Evolutionary conservation across 805 yeast genomes (phyloP), one percentile per base, ranked within the genome.

Genomic region (Saturnispora besseyi): DNA sequence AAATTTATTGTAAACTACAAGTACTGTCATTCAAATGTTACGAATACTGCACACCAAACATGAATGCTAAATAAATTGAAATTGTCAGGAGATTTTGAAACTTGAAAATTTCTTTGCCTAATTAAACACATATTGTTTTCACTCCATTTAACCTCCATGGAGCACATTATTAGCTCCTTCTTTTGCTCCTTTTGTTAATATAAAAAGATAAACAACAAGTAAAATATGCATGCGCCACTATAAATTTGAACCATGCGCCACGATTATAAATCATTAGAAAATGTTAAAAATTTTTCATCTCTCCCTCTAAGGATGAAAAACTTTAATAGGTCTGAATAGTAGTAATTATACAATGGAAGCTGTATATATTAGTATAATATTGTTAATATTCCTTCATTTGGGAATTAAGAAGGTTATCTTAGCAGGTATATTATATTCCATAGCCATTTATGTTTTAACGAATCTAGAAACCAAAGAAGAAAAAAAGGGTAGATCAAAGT

Each of bases 401-500:
- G 42, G 42, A 24, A 24, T 38, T 15, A 38, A 38, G 18, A 38
- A 38, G 18, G 42, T 38, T n/a, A 26, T 22, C 10, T 38, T 38
- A 12, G 30, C 42, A 21, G 28, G 42, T 22, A 38, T 38, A 11
- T 38, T 38, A 26, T 38, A 36, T 36, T 15, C 24, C 11, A 36
- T 11, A 10, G 40, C 24, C 8, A 15, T 36, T 6, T 36, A 36
- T 36, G 40, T 36, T 36, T 36, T 15, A 9, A 36, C n/a, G 24
- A 36, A 26, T 10, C 13, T 41, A 21, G 5, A 15, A 22, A 8
- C 29, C 5, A 24, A 8, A 31, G 31, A 43, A 29, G 32, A 41
- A 12, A 41, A 44, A 4, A 48, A 50, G 22, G 51, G 50, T 12
- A 43, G 48, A 38, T 9, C 28, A 31, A 28, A 31, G 15, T 40